Evolutionary conservation across 139 green algal genomes (phyloP), one percentile per base, ranked within the genome.

Genomic region (Mychonastes homosphaera): DNA sequence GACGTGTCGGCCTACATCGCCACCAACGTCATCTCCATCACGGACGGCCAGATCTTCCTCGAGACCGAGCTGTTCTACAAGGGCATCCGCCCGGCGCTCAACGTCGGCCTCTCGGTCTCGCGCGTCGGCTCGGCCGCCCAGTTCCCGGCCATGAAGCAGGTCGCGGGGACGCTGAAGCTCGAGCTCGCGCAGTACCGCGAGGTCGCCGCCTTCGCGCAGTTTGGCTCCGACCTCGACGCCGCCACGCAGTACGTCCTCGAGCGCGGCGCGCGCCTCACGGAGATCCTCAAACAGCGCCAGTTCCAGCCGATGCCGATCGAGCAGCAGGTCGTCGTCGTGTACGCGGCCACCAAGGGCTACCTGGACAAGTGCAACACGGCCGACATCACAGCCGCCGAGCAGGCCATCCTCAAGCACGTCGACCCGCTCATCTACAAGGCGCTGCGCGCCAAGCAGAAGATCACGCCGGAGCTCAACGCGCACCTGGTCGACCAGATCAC

Each of bases 1-100:
- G 81, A 87, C 47, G 84, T 94, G 56, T 92, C 84, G 3, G 84
- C 84, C 9, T 94, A 93, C 74, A 94, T 94, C 47, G 81, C 85
- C 56, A 93, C 85, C 56, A 94, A 94, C 67, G 85, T 94, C 41
- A 94, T 94, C 63, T 94, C 85, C 49, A 94, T 94, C 65, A 93
- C 85, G 1, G 85, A 93, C 67, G 82, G 82, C 33, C 86, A 94
- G 74, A 93, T 94, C 50, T 94, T 92, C 76, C 65, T 94, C 52
- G 80, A 89, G 71, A 87, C 85, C 54, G 84, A 92, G 71, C 72
- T 94, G 30, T 94, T 94, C 75, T 90, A 92, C 73, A 84, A 85
- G 66, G 84, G 56, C 27, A 88, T 94, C 64, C 81, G 85, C 62
- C 85, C 86, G 27, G 85, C 85, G 15, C 83, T 94, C 39, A 94